phyloP scores from a whole-genome alignment of 192 early-diverging fungal genomes.

The Diversispora eburnea region DNA sequence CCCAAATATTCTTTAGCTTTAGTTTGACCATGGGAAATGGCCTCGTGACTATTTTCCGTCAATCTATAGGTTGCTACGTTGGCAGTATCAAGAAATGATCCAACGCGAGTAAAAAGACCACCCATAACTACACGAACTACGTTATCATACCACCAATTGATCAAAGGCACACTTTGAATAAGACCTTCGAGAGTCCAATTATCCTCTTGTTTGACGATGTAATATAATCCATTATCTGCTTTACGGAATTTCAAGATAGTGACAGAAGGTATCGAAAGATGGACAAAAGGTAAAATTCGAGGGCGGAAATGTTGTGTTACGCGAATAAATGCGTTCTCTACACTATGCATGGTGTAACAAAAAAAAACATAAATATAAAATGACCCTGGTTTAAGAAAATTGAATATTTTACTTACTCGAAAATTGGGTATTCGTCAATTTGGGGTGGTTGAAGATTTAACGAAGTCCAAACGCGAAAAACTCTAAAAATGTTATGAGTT shows the following conservation, averaged over 20 bases:
- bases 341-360: slow-evolving; percentile 25
- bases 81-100: slow-evolving; percentile 49
- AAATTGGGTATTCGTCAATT: slow-evolving; percentile 34
- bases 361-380: background rate
- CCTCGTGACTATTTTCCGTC: background rate
- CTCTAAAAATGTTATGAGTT: slow-evolving; percentile 47
- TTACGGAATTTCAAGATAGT: slow-evolving; percentile 50
- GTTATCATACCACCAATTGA: slow-evolving; percentile 56
- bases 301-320: slow-evolving; percentile 50
- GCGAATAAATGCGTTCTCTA: slow-evolving; percentile 49
- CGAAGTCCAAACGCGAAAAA: slow-evolving; percentile 41
- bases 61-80: slow-evolving; percentile 37
- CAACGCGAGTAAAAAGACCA: slow-evolving; percentile 43
- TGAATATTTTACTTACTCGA: slow-evolving; percentile 32
- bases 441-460: slow-evolving; percentile 37
- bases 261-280: slow-evolving; percentile 49
- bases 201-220: slow-evolving; percentile 55
- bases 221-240: slow-evolving; percentile 39
- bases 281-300: slow-evolving; percentile 46
- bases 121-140: slow-evolving; percentile 50
- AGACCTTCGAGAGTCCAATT: slow-evolving; percentile 58
- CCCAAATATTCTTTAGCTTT: background rate
- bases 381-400: background rate
- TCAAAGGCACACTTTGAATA: slow-evolving; percentile 50
- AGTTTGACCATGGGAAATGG: background rate